Conservation (phyloP, 140 eudicot genomes). For the Artemisia princeps region DNA sequence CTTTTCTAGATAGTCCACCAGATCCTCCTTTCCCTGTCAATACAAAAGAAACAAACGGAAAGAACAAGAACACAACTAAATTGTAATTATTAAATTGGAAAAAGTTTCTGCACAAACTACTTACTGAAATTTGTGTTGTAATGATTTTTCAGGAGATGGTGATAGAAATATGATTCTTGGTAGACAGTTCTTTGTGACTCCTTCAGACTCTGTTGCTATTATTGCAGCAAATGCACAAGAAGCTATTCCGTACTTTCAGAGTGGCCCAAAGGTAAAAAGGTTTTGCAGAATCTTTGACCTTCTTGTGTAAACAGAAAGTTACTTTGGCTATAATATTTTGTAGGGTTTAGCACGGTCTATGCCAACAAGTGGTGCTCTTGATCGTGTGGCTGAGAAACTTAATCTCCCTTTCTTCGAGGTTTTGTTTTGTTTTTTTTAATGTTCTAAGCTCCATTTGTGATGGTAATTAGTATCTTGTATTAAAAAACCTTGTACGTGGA, state of each 20-base stretch:
- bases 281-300: not conserved
- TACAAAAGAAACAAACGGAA: no score
- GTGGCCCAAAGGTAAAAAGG: conserved; percentile 69
- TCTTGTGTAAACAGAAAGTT: not conserved
- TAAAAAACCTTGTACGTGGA: not conserved
- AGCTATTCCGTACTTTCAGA: conserved; percentile 75
- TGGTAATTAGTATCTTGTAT: not conserved
- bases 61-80: no score
- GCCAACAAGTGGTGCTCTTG: conserved; percentile 99
- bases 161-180: conserved; percentile 99
- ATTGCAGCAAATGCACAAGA: conserved; percentile 99
- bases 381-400: conserved; percentile 80
- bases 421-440: not conserved
- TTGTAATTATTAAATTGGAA: no score
- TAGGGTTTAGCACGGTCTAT: conserved; percentile 99
- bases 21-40: no score
- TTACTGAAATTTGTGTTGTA: conserved; percentile 7
- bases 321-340: conserved; percentile 17
- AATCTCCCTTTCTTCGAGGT: conserved; percentile 92
- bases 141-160: conserved; percentile 73
- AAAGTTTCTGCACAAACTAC: not conserved
- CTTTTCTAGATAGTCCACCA: no score
- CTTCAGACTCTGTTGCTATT: conserved; percentile 96
- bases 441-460: conserved; percentile 7
- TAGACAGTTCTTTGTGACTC: conserved; percentile 80